Conservation (phyloP, 352 stramenopile genomes). For the Phytophthora tubulina region DNA sequence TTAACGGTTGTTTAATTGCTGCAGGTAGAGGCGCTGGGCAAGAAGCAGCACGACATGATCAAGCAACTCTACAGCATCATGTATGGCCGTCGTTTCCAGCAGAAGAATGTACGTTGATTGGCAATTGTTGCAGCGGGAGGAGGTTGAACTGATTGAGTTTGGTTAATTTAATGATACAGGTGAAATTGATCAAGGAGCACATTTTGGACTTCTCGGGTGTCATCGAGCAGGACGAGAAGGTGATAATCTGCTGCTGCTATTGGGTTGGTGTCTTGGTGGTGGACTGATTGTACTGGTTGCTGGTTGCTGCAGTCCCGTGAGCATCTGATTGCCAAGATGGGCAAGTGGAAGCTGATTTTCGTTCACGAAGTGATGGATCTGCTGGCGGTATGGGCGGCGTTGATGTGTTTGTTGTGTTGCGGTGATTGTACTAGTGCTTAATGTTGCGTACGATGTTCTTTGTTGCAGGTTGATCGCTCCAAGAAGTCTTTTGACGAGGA, state of each 20-base stretch:
- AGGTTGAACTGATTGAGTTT: not conserved
- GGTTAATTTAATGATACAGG: conserved; percentile 35
- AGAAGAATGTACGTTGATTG: conserved; percentile 69
- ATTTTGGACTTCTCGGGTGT: conserved; percentile 82
- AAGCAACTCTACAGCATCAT: conserved; percentile 87
- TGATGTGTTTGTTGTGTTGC: conserved; percentile 8
- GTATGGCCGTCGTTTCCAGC: conserved; percentile 81
- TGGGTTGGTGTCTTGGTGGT: not conserved
- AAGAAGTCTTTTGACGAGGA: conserved; percentile 88
- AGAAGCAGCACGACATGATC: conserved; percentile 77
- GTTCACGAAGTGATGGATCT: conserved; percentile 84
- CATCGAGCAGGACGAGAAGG: conserved; percentile 73
- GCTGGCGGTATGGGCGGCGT: conserved; percentile 55
- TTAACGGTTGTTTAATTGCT: conserved; percentile 3
- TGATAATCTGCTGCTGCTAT: conserved; percentile 15
- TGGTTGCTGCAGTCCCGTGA: conserved; percentile 63
- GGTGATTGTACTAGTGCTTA: conserved; percentile 3
- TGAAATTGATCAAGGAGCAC: conserved; percentile 85
- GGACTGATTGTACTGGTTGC: conserved; percentile 5
- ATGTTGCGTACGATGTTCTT: not conserved
- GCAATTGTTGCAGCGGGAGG: not conserved
- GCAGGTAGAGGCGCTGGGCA: conserved; percentile 71
- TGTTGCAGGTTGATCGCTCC: conserved; percentile 75
- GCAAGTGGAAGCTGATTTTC: conserved; percentile 76
- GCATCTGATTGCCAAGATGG: conserved; percentile 67